Conservation (phyloP, 495 filamentous ascomycete genomes). For the Mytilinidion resinicola region DNA sequence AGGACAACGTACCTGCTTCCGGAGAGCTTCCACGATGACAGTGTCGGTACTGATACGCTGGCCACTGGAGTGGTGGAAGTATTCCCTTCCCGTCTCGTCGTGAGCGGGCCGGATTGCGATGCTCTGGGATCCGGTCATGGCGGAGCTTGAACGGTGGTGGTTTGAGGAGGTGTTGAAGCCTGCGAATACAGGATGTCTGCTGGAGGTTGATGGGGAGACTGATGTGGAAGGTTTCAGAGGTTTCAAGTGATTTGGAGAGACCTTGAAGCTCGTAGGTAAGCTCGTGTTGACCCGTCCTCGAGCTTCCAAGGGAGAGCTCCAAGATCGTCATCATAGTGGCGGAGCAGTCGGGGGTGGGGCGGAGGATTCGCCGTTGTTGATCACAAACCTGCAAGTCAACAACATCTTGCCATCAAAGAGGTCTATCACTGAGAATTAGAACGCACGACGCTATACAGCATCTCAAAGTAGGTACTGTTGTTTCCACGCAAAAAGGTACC, state of each 20-base stretch:
- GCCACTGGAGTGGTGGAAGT: constrained; percentile 43
- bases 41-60: constrained; percentile 47
- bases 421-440: not conserved
- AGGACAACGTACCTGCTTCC: constrained; percentile 6
- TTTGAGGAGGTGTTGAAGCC: not conserved
- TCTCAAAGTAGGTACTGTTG: not conserved
- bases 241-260: no score
- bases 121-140: constrained; percentile 23
- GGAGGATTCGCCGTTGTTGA: not conserved
- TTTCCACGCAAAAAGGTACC: no score
- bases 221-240: no score
- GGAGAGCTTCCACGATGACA: constrained; percentile 45
- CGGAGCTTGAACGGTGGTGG: not conserved
- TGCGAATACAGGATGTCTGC: not conserved
- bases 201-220: no score
- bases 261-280: not conserved
- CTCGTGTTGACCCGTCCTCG: not conserved
- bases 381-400: not conserved
- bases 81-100: constrained; percentile 27
- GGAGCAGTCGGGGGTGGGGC: not conserved
- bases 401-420: not conserved
- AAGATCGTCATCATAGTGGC: not conserved
- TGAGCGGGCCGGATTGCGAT: constrained; percentile 13
- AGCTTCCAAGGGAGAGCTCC: not conserved
- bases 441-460: not conserved